These are phyloP conservation scores for Ophiognomonia clavigignenti-juglandacearum DNA, from an alignment of 2,329 filamentous ascomycete species.

Conservation along the genomic window DNA sequence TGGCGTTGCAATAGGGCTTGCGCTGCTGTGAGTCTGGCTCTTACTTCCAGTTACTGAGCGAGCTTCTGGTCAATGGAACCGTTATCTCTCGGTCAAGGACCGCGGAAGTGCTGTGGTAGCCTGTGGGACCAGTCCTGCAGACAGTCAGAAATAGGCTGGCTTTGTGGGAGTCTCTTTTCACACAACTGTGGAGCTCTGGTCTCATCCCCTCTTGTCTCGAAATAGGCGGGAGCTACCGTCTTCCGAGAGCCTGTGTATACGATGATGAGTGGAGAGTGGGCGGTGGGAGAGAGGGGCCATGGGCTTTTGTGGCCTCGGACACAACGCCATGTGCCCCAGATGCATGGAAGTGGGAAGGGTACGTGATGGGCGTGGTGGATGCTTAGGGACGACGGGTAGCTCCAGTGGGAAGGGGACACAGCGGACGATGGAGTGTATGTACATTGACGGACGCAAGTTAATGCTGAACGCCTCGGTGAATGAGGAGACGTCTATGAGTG, in stretches of 20 bases:
- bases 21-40: too few relatives aligned
- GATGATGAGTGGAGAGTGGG: neutral
- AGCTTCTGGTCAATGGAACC: too few relatives aligned
- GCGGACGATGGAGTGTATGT: neutral
- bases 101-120: neutral
- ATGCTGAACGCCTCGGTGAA: neutral
- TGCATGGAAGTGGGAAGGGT: neutral
- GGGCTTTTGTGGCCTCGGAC: neutral
- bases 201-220: neutral
- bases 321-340: slow-evolving; percentile 1
- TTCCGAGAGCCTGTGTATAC: neutral
- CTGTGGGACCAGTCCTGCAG: slow-evolving; percentile 9
- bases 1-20: neutral
- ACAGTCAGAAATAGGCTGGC: slow-evolving; percentile 6
- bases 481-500: neutral
- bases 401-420: neutral
- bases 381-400: neutral
- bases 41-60: too few relatives aligned
- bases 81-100: neutral
- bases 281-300: neutral
- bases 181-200: neutral
- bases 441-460: neutral
- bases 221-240: neutral
- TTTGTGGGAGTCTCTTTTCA: neutral
- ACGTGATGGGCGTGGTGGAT: too few relatives aligned